Evolutionary conservation across 2,329 filamentous ascomycete species (phyloP).

Genomic region (Sporothrix curviconia): DNA sequence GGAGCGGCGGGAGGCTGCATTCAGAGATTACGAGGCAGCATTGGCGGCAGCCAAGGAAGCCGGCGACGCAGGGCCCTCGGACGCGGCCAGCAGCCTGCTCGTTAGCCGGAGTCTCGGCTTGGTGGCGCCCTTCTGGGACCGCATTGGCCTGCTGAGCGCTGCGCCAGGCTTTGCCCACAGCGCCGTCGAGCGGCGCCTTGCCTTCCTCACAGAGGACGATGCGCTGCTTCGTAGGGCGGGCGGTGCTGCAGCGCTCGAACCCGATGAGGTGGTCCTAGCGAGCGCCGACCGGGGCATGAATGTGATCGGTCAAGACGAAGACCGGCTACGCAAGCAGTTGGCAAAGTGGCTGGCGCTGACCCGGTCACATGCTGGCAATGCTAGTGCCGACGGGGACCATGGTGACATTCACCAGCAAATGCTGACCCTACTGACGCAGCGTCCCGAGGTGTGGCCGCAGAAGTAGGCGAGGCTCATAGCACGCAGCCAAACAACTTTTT

Average conservation of each 20-base stretch:
- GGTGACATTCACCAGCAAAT: background rate
- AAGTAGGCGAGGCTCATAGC: background rate
- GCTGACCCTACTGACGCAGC: conserved; percentile 14
- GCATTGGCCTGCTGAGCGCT: conserved; percentile 32
- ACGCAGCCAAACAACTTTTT: too few relatives aligned
- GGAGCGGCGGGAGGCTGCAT: conserved; percentile 42
- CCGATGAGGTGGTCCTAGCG: conserved; percentile 61
- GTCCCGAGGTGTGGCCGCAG: conserved; percentile 18
- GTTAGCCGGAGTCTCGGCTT: conserved; percentile 40
- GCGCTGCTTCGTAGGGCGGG: conserved; percentile 57
- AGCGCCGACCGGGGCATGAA: conserved; percentile 63
- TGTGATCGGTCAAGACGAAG: conserved; percentile 46
- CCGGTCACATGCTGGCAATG: conserved; percentile 28
- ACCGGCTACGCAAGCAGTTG: conserved; percentile 43
- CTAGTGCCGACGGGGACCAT: background rate
- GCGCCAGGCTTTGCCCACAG: conserved; percentile 47
- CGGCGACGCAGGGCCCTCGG: background rate
- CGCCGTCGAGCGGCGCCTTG: conserved; percentile 47
- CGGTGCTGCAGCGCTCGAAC: conserved; percentile 50
- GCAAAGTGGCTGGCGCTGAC: conserved; percentile 44
- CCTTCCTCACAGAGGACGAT: conserved; percentile 67
- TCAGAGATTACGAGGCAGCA: conserved; percentile 23
- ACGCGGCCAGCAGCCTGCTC: conserved; percentile 27
- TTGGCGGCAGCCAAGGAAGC: conserved; percentile 6
- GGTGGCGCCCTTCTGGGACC: conserved; percentile 44